Percentiles rank a stretch among this genome's conserved stretches.
Evolutionary conservation across 148 eudicot genomes (phyloP).

Genomic region (Vaccinium myrtillus): DNA sequence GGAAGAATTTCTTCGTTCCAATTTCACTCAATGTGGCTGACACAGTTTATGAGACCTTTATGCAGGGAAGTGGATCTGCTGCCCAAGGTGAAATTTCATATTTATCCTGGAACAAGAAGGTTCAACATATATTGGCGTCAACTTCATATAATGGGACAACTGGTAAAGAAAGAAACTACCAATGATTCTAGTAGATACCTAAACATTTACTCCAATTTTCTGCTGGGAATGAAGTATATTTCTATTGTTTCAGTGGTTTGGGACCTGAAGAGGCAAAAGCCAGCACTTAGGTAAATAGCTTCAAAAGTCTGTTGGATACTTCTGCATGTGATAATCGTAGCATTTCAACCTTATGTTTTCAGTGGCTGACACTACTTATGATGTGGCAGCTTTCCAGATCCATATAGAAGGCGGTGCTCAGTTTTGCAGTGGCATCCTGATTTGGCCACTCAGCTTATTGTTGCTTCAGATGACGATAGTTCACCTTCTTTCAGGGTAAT

Average conservation of each 20-base stretch:
- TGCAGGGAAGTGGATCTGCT: constrained; percentile 85
- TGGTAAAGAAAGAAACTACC: constrained; percentile 44
- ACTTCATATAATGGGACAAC: constrained; percentile 87
- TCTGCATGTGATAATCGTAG: neutral
- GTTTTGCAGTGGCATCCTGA: constrained; percentile 99
- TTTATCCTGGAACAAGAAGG: constrained; percentile 93
- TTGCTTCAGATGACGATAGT: constrained; percentile 95
- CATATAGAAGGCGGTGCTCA: constrained; percentile 80
- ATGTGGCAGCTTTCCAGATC: constrained; percentile 75
- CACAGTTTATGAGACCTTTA: constrained; percentile 14
- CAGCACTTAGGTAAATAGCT: constrained; percentile 68
- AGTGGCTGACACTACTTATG: constrained; percentile 14
- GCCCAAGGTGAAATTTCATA: constrained; percentile 94
- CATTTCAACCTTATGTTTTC: neutral
- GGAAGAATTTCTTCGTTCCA: neutral
- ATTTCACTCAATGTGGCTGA: neutral
- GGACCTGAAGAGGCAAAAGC: constrained; percentile 96
- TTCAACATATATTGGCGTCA: constrained; percentile 86
- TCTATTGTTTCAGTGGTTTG: constrained; percentile 68
- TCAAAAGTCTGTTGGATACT: constrained; percentile 4
- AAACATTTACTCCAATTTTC: neutral
- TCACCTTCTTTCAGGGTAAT: constrained; percentile 82
- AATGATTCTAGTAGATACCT: neutral
- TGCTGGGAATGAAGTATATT: constrained; percentile 8
- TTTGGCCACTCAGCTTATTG: constrained; percentile 80